A percentile compares a stretch with the other conserved stretches of the same genome.
Evolutionary conservation across 2,329 filamentous ascomycete genomes (phyloP).

Genomic region (Dactylella cylindrospora): DNA sequence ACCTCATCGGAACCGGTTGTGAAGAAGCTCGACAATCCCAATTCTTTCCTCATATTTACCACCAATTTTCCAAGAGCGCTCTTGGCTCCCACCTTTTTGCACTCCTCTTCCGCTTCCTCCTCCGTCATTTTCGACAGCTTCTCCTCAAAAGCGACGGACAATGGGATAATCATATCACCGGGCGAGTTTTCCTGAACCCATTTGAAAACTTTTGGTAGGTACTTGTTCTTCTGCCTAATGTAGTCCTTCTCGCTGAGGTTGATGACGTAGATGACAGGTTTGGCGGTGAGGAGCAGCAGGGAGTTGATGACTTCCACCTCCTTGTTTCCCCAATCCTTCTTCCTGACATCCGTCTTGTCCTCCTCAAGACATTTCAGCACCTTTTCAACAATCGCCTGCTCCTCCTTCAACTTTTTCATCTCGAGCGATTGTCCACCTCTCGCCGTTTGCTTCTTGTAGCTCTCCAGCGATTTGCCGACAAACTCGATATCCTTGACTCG

Average conservation of each 20-base stretch:
- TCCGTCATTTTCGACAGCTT: constrained; percentile 80
- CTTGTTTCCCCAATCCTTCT: constrained; percentile 85
- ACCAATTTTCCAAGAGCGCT: constrained; percentile 91
- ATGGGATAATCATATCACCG: constrained; percentile 86
- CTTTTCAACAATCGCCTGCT: constrained; percentile 90
- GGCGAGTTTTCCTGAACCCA: constrained; percentile 91
- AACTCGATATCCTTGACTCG: constrained; percentile 99
- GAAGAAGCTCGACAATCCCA: constrained; percentile 95
- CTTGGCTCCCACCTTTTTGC: constrained; percentile 81
- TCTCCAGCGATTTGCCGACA: constrained; percentile 89
- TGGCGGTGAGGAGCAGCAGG: constrained; percentile 89
- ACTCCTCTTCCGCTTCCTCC: constrained; percentile 76
- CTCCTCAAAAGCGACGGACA: constrained; percentile 92
- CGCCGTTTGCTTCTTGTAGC: constrained; percentile 88
- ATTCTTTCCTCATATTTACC: constrained; percentile 83
- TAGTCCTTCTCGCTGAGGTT: constrained; percentile 97
- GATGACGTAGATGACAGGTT: constrained; percentile 94
- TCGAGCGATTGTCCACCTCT: constrained; percentile 93
- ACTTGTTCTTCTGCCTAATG: constrained; percentile 99
- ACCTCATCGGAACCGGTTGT: constrained; percentile 95
- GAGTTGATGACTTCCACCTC: constrained; percentile 99
- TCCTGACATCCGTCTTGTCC: constrained; percentile 83
- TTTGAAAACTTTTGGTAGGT: constrained; percentile 86
- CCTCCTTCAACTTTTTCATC: constrained; percentile 95
- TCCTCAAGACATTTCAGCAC: constrained; percentile 78